Evolutionary conservation across 2,329 filamentous ascomycete genomes (phyloP), one percentile per base, ranked within the genome.

Genomic region (Paecilomyces formosus): DNA sequence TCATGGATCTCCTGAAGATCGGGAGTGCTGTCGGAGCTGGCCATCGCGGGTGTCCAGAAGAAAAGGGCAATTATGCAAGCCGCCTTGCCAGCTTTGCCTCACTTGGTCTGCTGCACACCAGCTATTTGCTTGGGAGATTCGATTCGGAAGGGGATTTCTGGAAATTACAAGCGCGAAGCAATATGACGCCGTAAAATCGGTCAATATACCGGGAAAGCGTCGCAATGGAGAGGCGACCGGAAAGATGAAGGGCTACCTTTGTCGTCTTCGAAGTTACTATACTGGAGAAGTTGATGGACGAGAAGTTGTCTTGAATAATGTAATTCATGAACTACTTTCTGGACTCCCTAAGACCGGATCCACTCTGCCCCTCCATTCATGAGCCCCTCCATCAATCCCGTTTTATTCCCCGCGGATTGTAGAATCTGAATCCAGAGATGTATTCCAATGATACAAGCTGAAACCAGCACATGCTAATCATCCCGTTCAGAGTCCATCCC

Each of bases 1-100:
- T 76, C 74, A 62, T 78, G 76, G 33, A 79, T 76, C n/a, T 73
- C 72, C n/a, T 66, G 63, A 12, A 75, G 63, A 58, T 74, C 62
- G n/a, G 68, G 64, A 28, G 49, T 24, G 18, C 13, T 35, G 26
- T 57, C 53, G 58, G 11, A n/a, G 12, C 45, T 45, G 55, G 30
- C 39, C n/a, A 45, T 45, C 18, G 7, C 39, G 6, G 39, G 4
- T n/a, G n/a, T 45, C 6, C 18, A 8, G 18, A 18, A 2, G 6
- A 7, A 45, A 45, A 6, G 35, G 15, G 7, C n/a, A 18, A 45
- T 45, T 15, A 21, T 18, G 39, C 15, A 45, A 15, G 3, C 18
- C 15, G n/a, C 39, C 15, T 18, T 8, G 15, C 8, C 15, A 18
- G 39, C 39, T 11, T 45, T 45, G 39, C 39, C 18, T n/a, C 18